phyloP scores from a whole-genome alignment of 306 rosid genomes.

The Acacia acuminata region DNA sequence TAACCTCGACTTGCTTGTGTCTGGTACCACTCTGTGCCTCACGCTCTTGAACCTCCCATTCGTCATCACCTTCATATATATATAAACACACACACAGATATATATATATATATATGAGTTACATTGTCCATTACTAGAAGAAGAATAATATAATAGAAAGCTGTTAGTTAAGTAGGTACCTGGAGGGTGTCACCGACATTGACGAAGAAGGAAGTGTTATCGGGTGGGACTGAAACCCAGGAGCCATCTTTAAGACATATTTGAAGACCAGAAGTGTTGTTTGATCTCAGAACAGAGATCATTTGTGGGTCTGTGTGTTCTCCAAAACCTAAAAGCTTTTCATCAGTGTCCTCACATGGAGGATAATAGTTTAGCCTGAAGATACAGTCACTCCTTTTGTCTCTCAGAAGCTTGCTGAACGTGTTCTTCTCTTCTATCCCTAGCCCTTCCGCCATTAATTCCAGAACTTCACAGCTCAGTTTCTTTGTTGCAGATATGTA shows the following conservation, averaged over 20 bases:
- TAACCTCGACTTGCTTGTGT: conserved; percentile 47
- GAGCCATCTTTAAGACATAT: conserved; percentile 71
- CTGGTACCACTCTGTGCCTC: conserved; percentile 72
- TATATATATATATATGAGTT: too few relatives aligned
- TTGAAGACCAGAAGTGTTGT: conserved; percentile 77
- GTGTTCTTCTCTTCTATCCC: conserved; percentile 46
- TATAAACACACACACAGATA: too few relatives aligned
- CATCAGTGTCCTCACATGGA: conserved; percentile 29
- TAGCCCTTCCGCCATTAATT: conserved; percentile 68
- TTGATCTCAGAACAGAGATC: conserved; percentile 74
- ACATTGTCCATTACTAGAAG: too few relatives aligned
- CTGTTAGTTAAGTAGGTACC: conserved; percentile 33
- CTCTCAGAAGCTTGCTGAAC: conserved; percentile 56
- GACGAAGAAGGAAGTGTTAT: conserved; percentile 60
- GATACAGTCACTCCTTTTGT: conserved; percentile 59
- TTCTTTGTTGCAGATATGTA: conserved; percentile 53
- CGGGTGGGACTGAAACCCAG: conserved; percentile 81
- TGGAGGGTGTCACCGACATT: conserved; percentile 80
- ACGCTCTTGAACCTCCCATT: conserved; percentile 79
- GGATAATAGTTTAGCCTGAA: conserved; percentile 76
- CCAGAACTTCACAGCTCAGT: conserved; percentile 49
- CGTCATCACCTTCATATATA: conserved; percentile 56
- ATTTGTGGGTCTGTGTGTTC: conserved; percentile 98
- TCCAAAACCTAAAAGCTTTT: conserved; percentile 81
- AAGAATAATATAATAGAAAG: neutral